Base-by-base conservation (phyloP, 139 green algal genomes). In the Tetraselmis striata region DNA sequence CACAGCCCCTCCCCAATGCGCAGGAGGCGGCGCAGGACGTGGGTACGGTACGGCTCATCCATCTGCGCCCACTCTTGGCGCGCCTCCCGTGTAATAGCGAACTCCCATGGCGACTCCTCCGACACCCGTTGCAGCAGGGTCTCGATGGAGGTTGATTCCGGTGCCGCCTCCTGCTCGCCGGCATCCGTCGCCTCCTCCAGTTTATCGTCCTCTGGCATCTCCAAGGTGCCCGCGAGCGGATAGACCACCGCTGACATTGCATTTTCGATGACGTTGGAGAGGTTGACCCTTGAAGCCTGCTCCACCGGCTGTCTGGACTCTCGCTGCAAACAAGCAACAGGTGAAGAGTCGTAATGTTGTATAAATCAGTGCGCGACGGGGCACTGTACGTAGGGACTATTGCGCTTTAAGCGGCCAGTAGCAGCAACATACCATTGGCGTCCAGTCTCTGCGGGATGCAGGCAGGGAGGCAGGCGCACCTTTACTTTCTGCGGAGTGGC, bases 31-130 rank as follows among this genome's bases (percentile, higher is more conserved):
- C 78, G 74, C 78, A 83, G 32, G 25, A 92, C 84, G 18, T 28
- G 30, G 25, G 18, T 80, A 32, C 76, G 29, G 78, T 77, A 85
- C 1, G 58, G 32, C 1, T 32, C 27, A 2, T 87, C 82, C 84
- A 91, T 82, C 28, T 31, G 58, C 23, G 77, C 79, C 86, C 86
- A 90, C n/a, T 83, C 80, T 22, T 81, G 31, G 31, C 74, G 58
- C 0, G 86, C 88, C 23, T 91, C 84, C 0, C 83, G 30, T 1
- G 84, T 91, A 45, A 91, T 89, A 31, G 77, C 84, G 77, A 91
- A 88, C 84, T 89, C 88, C 88, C 77, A 84, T 30, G 18, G 2
- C 18, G 82, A 32, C 45, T 67, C 45, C 45, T 67, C 45, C 45
- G 45, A 67, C 45, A 67, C 45, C 45, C 5, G 11, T 26, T 80